Base-by-base conservation (phyloP, 768 basidiomycete species). In the Rhizopogon roseolus region DNA sequence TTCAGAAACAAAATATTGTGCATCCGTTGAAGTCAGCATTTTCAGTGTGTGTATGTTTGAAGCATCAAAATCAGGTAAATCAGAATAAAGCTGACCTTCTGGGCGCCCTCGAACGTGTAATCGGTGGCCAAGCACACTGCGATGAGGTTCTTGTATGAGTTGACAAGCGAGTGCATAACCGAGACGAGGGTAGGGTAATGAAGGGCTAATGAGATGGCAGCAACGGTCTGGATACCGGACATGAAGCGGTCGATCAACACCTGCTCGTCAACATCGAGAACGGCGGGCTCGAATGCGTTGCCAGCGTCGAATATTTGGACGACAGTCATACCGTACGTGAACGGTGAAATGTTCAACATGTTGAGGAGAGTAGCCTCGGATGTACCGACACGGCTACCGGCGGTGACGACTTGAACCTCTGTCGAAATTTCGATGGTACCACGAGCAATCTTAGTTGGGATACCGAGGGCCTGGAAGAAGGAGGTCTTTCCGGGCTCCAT, bases 401-500 rank as follows among this genome's bases (percentile, higher is more conserved):
- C 91, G 43, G 76, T 75, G 67, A 99, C 92, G 78, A 99, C 95
- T 77, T 95, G 87, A 68, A 98, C 88, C 68, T 98, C 95, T 60
- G 86, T 82, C 56, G 97, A 92, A 71, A 98, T 99, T 92, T 99
- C 97, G 65, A 99, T 98, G 52, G 97, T 98, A 81, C 97, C 97
- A 86, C 97, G 90, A 49, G 97, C 95, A 62, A 99, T 98, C 85
- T 99, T 99, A 73, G 97, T 99, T 44, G 97, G 96, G 74, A 99
- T 95, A 79, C 90, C 88, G 68, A 99, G 88, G 54, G 97, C 97
- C 81, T 99, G 97, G 93, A 99, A 99, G 93, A 98, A 99, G 64
- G 97, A 97, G 57, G 97, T 99, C 83, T 99, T 99, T 68, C 96
- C 97, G 64, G 97, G 97, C 73, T 98, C 97, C 97, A 99, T 99